Percentiles rank a stretch among this genome's conserved stretches.
Conservation (phyloP, 225 moss, liverwort and hornwort genomes). For the Asterella californica region DNA sequence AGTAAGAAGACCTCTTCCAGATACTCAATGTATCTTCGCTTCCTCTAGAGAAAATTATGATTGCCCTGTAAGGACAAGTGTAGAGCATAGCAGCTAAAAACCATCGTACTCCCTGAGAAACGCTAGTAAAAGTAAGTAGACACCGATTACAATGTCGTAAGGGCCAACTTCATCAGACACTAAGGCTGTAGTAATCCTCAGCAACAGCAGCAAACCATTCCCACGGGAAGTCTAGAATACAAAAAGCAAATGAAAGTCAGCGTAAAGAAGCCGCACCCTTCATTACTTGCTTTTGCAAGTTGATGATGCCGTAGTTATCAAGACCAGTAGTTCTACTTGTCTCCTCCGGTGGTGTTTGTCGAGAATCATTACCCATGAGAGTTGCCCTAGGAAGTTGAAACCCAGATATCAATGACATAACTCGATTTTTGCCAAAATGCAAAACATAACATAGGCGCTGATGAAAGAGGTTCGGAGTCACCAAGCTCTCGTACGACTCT, state of each 20-base stretch:
- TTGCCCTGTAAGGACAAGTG: too few species aligned
- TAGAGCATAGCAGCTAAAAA: too few species aligned
- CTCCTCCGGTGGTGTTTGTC: slow-evolving; percentile 52
- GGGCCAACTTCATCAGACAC: too few species aligned
- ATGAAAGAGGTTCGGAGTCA: not conserved
- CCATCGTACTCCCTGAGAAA: too few species aligned
- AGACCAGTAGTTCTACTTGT: slow-evolving; percentile 70
- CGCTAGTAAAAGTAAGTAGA: too few species aligned
- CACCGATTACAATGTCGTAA: too few species aligned
- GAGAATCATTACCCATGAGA: slow-evolving; percentile 53
- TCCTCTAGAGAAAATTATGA: too few species aligned
- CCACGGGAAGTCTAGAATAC: not conserved
- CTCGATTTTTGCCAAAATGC: not conserved
- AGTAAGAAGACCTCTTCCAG: too few species aligned
- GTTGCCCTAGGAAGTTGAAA: slow-evolving; percentile 38
- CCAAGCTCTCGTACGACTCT: not conserved
- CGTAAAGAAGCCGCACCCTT: slow-evolving; percentile 26
- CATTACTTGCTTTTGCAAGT: slow-evolving; percentile 62
- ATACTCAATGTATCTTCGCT: too few species aligned
- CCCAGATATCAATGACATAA: not conserved
- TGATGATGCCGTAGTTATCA: slow-evolving; percentile 78
- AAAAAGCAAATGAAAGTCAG: not conserved
- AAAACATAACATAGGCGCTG: not conserved
- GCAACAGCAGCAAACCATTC: too few species aligned
- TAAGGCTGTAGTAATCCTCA: too few species aligned